A percentile compares a stretch with the other conserved stretches of the same genome.
phyloP scores from a whole-genome alignment of 2,329 filamentous ascomycete species.

The Pseudocercospora fuligena region DNA sequence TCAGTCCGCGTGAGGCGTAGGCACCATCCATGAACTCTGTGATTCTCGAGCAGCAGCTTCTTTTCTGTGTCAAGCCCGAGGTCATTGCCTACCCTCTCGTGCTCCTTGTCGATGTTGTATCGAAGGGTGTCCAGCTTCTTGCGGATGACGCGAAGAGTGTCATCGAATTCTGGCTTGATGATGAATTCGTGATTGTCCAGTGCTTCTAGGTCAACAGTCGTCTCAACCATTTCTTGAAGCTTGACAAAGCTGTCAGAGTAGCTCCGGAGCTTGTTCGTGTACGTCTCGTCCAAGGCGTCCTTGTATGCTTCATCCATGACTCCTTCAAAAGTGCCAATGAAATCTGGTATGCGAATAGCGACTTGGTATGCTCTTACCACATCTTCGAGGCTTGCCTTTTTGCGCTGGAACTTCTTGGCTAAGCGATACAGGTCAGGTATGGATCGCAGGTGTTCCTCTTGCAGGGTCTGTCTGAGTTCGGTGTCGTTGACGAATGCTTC shows the following conservation, averaged over 20 bases:
- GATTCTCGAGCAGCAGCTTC: slow-evolving; percentile 96
- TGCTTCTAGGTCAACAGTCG: slow-evolving; percentile 92
- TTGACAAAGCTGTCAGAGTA: slow-evolving; percentile 80
- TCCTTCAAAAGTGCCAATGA: slow-evolving; percentile 84
- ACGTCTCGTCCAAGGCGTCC: slow-evolving; percentile 81
- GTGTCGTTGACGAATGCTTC: slow-evolving; percentile 95
- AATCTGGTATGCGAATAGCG: slow-evolving; percentile 85
- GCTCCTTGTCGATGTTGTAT: slow-evolving; percentile 82
- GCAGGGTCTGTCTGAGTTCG: slow-evolving; percentile 90
- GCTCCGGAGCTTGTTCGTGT: slow-evolving; percentile 78
- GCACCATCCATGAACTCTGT: slow-evolving; percentile 95
- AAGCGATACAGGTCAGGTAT: slow-evolving; percentile 94
- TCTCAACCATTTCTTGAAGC: slow-evolving; percentile 97
- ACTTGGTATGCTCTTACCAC: slow-evolving; percentile 96
- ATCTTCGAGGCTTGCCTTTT: slow-evolving; percentile 89
- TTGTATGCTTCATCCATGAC: slow-evolving; percentile 96
- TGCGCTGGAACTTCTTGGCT: slow-evolving; percentile 92
- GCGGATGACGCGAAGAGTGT: slow-evolving; percentile 81
- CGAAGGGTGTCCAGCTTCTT: slow-evolving; percentile 87
- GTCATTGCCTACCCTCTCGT: slow-evolving; percentile 75
- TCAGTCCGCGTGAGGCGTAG: slow-evolving; percentile 91
- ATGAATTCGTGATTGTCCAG: slow-evolving; percentile 97
- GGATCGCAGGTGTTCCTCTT: slow-evolving; percentile 90
- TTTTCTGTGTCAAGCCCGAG: slow-evolving; percentile 93
- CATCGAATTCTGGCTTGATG: slow-evolving; percentile 98